A percentile compares a stretch with the other conserved stretches of the same genome.
These are phyloP conservation scores for Hypoxylon cercidicola DNA, from an alignment of 495 filamentous ascomycete genomes.

Conservation along the genomic window DNA sequence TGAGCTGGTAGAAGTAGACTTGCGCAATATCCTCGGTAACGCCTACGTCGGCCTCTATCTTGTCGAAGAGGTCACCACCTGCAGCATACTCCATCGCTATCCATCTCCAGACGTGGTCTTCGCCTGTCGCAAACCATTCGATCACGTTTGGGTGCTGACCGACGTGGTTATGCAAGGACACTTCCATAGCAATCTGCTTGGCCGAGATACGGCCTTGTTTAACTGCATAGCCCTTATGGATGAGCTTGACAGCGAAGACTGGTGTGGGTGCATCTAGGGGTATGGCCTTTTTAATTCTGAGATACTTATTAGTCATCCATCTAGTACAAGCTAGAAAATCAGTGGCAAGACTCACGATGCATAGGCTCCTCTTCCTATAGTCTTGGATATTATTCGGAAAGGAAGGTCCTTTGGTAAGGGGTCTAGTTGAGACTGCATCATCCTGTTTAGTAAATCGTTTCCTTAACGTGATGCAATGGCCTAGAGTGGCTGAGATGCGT, in stretches of 20 bases:
- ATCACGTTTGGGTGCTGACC: constrained; percentile 93
- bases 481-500: constrained; percentile 12
- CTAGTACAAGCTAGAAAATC: constrained; percentile 2
- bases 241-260: constrained; percentile 97
- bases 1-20: constrained; percentile 92
- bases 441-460: constrained; percentile 40
- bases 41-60: constrained; percentile 96
- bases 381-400: constrained; percentile 94
- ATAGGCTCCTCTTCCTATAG: constrained; percentile 96
- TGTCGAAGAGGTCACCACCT: constrained; percentile 98
- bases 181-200: constrained; percentile 89
- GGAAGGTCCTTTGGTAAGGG: constrained; percentile 87
- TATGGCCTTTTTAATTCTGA: constrained; percentile 92
- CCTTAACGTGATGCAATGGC: neutral
- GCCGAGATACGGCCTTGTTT: constrained; percentile 87
- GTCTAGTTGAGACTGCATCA: constrained; percentile 84
- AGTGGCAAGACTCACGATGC: constrained; percentile 76
- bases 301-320: constrained; percentile 36
- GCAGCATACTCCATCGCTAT: constrained; percentile 98
- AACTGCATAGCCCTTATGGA: constrained; percentile 94
- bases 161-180: constrained; percentile 85
- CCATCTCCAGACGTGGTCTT: constrained; percentile 93
- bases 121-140: constrained; percentile 85
- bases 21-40: constrained; percentile 93
- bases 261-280: constrained; percentile 74